Percentiles rank a stretch among this genome's conserved stretches.
Evolutionary conservation across 176 grass and related monocot species (phyloP).

Genomic region (Musa beccarii): DNA sequence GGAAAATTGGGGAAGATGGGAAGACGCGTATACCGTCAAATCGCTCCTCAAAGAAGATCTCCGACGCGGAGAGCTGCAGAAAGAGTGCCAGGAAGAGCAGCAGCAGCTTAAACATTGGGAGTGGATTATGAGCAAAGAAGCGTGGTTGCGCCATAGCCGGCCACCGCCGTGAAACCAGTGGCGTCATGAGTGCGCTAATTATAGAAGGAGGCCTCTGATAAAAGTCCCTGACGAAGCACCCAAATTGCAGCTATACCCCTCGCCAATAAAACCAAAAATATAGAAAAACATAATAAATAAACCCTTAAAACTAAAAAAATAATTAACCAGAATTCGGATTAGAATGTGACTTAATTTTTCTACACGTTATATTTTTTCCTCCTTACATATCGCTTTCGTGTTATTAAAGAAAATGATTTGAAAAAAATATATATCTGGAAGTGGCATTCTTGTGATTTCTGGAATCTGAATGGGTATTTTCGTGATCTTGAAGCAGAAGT

Average conservation of each 20-base stretch:
- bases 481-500: too few species aligned
- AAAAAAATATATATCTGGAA: too few species aligned
- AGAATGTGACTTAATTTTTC: too few species aligned
- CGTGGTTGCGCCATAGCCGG: not conserved
- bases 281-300: not conserved
- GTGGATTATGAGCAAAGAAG: too few species aligned
- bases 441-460: too few species aligned
- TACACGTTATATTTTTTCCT: too few species aligned
- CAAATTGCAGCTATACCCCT: not conserved
- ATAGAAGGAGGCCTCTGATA: not conserved
- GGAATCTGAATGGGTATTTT: too few species aligned
- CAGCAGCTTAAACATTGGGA: not conserved
- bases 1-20: not conserved
- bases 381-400: too few species aligned
- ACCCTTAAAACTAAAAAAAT: too few species aligned
- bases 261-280: not conserved
- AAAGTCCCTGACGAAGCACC: not conserved
- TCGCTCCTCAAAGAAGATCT: conserved; percentile 94
- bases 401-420: too few species aligned
- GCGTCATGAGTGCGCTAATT: not conserved
- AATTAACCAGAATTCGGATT: too few species aligned
- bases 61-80: conserved; percentile 37
- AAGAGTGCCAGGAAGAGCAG: conserved; percentile 24
- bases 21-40: conserved; percentile 58
- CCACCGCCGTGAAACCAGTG: not conserved